Percentiles rank a stretch among this genome's conserved stretches.
Evolutionary conservation across 805 yeast genomes (phyloP).

Genomic region (Zygotorulaspora florentina): DNA sequence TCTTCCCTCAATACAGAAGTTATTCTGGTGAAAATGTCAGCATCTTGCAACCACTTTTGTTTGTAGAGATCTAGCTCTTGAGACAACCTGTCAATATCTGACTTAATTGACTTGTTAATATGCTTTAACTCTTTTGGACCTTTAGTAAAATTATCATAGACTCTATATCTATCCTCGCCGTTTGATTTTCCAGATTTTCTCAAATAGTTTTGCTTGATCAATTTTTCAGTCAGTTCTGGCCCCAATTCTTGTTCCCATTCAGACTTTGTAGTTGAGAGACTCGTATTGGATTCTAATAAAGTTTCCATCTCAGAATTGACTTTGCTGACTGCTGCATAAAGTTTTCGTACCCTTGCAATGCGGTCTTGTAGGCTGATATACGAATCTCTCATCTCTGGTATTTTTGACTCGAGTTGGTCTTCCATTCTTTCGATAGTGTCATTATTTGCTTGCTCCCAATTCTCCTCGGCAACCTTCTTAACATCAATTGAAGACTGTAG

Average conservation of each 20-base stretch:
- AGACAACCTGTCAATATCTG: constrained; percentile 22
- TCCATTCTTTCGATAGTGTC: constrained; percentile 14
- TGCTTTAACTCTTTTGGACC: constrained; percentile 26
- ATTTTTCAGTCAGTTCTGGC: constrained; percentile 16
- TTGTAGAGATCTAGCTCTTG: constrained; percentile 24
- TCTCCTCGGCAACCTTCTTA: constrained; percentile 23
- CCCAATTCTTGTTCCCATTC: constrained; percentile 33
- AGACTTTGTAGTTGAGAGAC: constrained; percentile 19
- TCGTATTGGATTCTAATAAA: constrained; percentile 23
- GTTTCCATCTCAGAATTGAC: constrained; percentile 26
- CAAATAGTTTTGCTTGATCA: constrained; percentile 22
- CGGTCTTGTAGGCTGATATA: constrained; percentile 16
- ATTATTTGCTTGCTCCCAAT: constrained; percentile 25
- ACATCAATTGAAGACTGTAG: constrained; percentile 27
- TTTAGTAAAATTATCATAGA: constrained; percentile 28
- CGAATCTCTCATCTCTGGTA: constrained; percentile 17
- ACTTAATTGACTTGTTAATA: constrained; percentile 23
- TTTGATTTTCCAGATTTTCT: constrained; percentile 9
- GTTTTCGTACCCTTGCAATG: constrained; percentile 21
- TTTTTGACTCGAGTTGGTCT: constrained; percentile 6
- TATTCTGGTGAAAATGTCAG: constrained; percentile 27
- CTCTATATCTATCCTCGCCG: constrained; percentile 18
- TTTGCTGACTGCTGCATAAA: constrained; percentile 23
- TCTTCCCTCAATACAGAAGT: constrained; percentile 27
- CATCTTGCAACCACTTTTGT: constrained; percentile 32